Base-by-base conservation (phyloP, 345 rosid genomes). In the Gossypium longicalyx region DNA sequence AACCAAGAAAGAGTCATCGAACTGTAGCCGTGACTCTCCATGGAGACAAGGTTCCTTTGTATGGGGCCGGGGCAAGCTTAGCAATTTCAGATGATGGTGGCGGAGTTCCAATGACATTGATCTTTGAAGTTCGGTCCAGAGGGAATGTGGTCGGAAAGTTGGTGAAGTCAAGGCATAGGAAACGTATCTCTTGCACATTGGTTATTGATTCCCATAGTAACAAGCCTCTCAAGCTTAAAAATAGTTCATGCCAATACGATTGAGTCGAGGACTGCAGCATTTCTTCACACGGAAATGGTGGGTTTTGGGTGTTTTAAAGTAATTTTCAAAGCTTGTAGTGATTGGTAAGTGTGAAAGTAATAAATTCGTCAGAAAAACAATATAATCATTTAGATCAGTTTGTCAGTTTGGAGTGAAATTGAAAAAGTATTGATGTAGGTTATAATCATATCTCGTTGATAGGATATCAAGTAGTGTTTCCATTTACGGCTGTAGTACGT, bases 121-220 rank as follows among this genome's bases (percentile, higher is more conserved):
- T 82, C 74, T 89, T 93, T 78, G 93, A 86, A 58, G 75, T 93
- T 38, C 70, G 74, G 74, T 87, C 93, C 0, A 76, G 80, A 75
- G 96, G 97, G 60, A 84, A 91, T 75, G 93, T 93, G 63, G 92
- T 93, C 11, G 97, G 98, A 51, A 89, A 87, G 81, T 68, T 93
- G 67, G 91, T 91, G 43, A 86, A 85, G 73, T 86, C 95, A 0
- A 87, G 77, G 79, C 90, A 91, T 76, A 51, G 82, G 74, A 85
- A 78, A 59, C 81, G 11, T 19, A 48, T 90, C 15, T 80, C 86
- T 12, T 91, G 98, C 80, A 84, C 88, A 3, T 62, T 88, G 84
- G 84, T 82, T 11, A 72, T 93, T 54, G 82, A 87, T 13, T 83
- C 93, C 22, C 86, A 61, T 34, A 83, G 74, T 76, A 82, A 70